Evolutionary conservation across 371 early-diverging fungal genomes (phyloP).

Genomic region (Mucor saturninus): DNA sequence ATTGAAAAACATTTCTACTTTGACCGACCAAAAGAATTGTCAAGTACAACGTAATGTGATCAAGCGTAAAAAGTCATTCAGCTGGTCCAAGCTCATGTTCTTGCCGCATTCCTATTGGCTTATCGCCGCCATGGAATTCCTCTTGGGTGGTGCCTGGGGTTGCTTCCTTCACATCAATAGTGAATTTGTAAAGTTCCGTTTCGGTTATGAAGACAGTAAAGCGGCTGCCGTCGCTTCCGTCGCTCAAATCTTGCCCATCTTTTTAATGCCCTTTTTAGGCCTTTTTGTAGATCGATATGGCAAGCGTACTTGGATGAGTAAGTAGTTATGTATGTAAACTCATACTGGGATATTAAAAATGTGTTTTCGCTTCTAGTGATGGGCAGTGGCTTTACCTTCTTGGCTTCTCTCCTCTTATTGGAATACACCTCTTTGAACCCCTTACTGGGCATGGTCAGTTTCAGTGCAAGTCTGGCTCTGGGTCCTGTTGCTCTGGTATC

Average conservation of each 20-base stretch:
- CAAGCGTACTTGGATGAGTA: constrained; percentile 63
- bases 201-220: constrained; percentile 51
- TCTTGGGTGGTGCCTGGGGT: constrained; percentile 75
- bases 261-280: constrained; percentile 71
- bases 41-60: constrained; percentile 48
- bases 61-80: constrained; percentile 64
- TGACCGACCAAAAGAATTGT: constrained; percentile 22
- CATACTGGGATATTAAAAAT: too few relatives aligned
- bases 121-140: constrained; percentile 63
- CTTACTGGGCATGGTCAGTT: constrained; percentile 64
- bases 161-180: constrained; percentile 77
- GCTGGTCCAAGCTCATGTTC: constrained; percentile 57
- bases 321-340: constrained; percentile 3
- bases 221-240: constrained; percentile 74
- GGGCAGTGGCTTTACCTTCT: constrained; percentile 50
- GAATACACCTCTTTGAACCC: constrained; percentile 59
- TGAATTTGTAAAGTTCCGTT: constrained; percentile 70
- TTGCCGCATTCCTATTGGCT: constrained; percentile 73
- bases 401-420: constrained; percentile 55
- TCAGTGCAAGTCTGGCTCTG: constrained; percentile 66
- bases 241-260: constrained; percentile 70
- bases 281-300: constrained; percentile 66
- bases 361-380: constrained; percentile 36
- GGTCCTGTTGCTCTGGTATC: constrained; percentile 74
- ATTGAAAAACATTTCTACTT: constrained; percentile 36